These are phyloP conservation scores for Funneliformis mosseae DNA, from an alignment of 192 early-diverging fungal species.

Conservation along the genomic window DNA sequence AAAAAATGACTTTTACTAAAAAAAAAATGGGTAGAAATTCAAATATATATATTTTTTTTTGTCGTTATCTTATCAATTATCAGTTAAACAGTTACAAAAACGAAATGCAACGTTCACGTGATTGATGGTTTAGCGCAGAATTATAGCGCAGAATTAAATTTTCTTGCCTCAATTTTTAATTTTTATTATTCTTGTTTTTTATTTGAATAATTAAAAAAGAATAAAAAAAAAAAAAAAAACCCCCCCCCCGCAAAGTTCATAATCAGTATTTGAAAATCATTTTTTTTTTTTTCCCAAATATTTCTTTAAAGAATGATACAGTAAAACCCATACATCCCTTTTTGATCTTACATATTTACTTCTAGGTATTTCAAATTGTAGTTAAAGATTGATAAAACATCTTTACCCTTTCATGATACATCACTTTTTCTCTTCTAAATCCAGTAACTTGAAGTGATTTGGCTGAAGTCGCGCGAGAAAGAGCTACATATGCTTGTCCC, in stretches of 20 bases:
- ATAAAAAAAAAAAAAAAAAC: too few relatives aligned
- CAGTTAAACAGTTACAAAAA: too few relatives aligned
- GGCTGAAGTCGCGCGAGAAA: constrained; percentile 75
- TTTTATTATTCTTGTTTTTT: too few relatives aligned
- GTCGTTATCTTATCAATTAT: background rate
- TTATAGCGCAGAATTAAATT: too few relatives aligned
- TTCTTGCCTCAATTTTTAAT: too few relatives aligned
- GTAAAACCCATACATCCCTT: background rate
- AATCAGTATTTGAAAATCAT: too few relatives aligned
- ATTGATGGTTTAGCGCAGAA: too few relatives aligned
- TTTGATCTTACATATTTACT: background rate
- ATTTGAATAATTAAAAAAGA: too few relatives aligned
- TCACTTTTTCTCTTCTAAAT: constrained; percentile 66
- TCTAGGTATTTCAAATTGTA: background rate
- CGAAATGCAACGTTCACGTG: too few relatives aligned
- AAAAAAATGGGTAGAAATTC: background rate
- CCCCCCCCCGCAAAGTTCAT: too few relatives aligned
- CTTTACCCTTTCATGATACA: constrained; percentile 71
- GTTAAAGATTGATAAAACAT: constrained; percentile 56
- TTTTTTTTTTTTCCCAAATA: too few relatives aligned
- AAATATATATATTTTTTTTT: constrained; percentile 7
- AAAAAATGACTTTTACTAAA: background rate
- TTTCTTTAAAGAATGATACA: too few relatives aligned
- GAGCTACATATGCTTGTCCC: constrained; percentile 83
- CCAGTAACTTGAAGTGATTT: constrained; percentile 72